Percentiles rank a stretch among this genome's conserved stretches.
Evolutionary conservation across 1,284 basidiomycete genomes (phyloP).

Genomic region (Rhodofomes roseus): DNA sequence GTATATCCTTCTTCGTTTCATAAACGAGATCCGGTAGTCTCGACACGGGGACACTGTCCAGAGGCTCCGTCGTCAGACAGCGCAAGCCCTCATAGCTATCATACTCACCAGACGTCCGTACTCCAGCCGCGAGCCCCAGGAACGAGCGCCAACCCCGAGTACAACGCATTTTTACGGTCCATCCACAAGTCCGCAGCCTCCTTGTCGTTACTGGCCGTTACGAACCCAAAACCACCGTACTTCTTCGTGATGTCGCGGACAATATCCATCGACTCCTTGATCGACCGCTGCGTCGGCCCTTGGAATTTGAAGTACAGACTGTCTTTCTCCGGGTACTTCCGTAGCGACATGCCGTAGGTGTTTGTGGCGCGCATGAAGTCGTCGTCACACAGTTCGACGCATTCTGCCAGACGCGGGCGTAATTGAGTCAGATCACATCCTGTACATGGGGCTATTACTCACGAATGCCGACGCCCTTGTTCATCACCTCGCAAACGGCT

Average conservation of each 20-base stretch:
- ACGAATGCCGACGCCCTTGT: constrained; percentile 72
- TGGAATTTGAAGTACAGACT: constrained; percentile 89
- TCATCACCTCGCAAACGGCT: constrained; percentile 74
- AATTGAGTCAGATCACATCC: too few relatives aligned
- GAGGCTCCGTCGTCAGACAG: not conserved
- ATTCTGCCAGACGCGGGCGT: constrained; percentile 42
- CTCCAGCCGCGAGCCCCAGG: constrained; percentile 68
- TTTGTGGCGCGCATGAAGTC: constrained; percentile 73
- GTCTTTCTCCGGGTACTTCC: constrained; percentile 67
- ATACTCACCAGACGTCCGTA: constrained; percentile 80
- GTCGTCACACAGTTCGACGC: constrained; percentile 76
- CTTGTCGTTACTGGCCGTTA: constrained; percentile 61
- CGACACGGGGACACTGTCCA: constrained; percentile 64
- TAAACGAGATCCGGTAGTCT: constrained; percentile 73
- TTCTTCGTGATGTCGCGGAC: constrained; percentile 55
- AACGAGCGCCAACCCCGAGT: constrained; percentile 64
- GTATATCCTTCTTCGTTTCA: constrained; percentile 74
- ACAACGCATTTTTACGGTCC: constrained; percentile 83
- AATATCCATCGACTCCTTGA: constrained; percentile 60
- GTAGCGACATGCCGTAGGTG: constrained; percentile 50
- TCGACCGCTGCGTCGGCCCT: constrained; percentile 56
- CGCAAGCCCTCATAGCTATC: constrained; percentile 3
- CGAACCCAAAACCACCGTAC: constrained; percentile 69
- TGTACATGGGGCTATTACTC: constrained; percentile 27
- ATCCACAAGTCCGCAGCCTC: constrained; percentile 81